These are phyloP conservation scores for Mytilinidion resinicola DNA, from an alignment of 495 filamentous ascomycete species.

Conservation along the genomic window DNA sequence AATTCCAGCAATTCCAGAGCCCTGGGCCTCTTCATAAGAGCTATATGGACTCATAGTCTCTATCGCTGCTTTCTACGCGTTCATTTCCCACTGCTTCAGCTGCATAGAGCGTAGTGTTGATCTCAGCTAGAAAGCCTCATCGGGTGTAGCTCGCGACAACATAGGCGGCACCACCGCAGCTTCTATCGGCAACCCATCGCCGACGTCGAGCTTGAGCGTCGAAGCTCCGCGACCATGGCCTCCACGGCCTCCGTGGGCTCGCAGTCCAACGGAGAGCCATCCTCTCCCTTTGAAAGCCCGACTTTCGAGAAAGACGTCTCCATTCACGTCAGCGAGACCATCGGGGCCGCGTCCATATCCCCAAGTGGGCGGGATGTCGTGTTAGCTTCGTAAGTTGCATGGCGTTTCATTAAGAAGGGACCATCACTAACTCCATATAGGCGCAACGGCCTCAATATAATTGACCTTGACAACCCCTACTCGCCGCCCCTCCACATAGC, in stretches of 20 bases:
- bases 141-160: too few species aligned
- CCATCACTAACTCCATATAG: conserved; percentile 30
- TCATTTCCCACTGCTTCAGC: too few species aligned
- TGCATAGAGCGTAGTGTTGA: too few species aligned
- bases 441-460: conserved; percentile 80
- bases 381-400: conserved; percentile 65
- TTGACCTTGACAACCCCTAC: conserved; percentile 88
- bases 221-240: too few species aligned
- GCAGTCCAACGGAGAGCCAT: conserved; percentile 4
- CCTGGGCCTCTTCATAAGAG: too few species aligned
- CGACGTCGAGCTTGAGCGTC: too few species aligned
- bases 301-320: conserved; percentile 81
- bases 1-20: too few species aligned
- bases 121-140: too few species aligned
- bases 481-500: conserved; percentile 80
- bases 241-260: background rate
- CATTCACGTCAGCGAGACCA: conserved; percentile 73
- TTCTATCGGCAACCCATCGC: too few species aligned
- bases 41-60: too few species aligned
- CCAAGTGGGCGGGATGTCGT: conserved; percentile 90
- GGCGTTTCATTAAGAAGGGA: background rate
- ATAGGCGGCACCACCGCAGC: too few species aligned
- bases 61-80: too few species aligned
- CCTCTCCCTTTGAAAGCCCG: conserved; percentile 73
- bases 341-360: conserved; percentile 77